These are phyloP conservation scores for Colletotrichum destructivum DNA, from an alignment of 2,329 filamentous ascomycete genomes.

Conservation along the genomic window DNA sequence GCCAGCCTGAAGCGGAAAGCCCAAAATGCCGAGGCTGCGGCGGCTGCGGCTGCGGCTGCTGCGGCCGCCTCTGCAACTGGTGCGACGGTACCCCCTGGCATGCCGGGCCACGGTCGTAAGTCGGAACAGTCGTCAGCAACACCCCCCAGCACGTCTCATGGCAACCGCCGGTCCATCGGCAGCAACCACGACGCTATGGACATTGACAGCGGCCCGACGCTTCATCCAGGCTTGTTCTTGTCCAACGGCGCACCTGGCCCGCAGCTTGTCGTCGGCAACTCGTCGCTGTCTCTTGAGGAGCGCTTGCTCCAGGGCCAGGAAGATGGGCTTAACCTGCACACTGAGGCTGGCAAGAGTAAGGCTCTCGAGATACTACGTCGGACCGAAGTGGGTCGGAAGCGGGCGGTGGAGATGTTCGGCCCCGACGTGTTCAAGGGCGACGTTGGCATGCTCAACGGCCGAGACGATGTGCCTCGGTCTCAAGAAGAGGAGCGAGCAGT, in stretches of 20 bases:
- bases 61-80: slow-evolving; percentile 36
- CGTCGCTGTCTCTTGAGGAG: slow-evolving; percentile 64
- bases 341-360: slow-evolving; percentile 63
- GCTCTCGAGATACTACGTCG: slow-evolving; percentile 67
- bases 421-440: slow-evolving; percentile 61
- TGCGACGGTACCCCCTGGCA: slow-evolving; percentile 32
- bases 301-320: slow-evolving; percentile 64
- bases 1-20: slow-evolving; percentile 82
- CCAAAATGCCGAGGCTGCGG: slow-evolving; percentile 69
- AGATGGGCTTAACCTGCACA: slow-evolving; percentile 61
- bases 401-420: slow-evolving; percentile 68
- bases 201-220: slow-evolving; percentile 52
- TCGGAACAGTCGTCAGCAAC: slow-evolving; percentile 43
- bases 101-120: slow-evolving; percentile 25
- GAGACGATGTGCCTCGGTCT: slow-evolving; percentile 42
- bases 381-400: slow-evolving; percentile 65
- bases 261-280: slow-evolving; percentile 57
- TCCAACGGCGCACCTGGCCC: slow-evolving; percentile 57
- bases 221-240: slow-evolving; percentile 62
- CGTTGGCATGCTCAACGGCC: slow-evolving; percentile 38
- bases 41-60: slow-evolving; percentile 52
- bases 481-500: slow-evolving; percentile 64
- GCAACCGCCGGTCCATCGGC: slow-evolving; percentile 37
- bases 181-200: slow-evolving; percentile 57
- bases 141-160: slow-evolving; percentile 47